These are phyloP conservation scores for Rachicladosporium sp. DNA, from an alignment of 2,329 filamentous ascomycete species.

Conservation along the genomic window DNA sequence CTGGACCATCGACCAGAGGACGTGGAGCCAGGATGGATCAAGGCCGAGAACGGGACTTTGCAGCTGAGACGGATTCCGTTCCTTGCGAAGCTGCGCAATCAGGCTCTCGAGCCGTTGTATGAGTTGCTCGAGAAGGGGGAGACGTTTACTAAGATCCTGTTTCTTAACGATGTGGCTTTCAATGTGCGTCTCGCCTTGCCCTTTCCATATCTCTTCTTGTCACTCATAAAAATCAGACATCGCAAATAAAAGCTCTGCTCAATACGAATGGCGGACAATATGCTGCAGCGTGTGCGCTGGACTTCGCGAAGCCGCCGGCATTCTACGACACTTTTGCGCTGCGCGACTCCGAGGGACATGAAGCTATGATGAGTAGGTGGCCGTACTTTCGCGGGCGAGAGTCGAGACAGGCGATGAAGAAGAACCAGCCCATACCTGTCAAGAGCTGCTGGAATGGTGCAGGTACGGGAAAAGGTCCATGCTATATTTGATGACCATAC, in stretches of 20 bases:
- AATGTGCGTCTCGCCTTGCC: slow-evolving; percentile 29
- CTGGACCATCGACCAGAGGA: slow-evolving; percentile 32
- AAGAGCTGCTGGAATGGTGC: slow-evolving; percentile 54
- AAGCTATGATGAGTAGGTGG: slow-evolving; percentile 43
- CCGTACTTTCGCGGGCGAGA: slow-evolving; percentile 43
- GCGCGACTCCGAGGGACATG: slow-evolving; percentile 40
- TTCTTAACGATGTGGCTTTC: slow-evolving; percentile 53
- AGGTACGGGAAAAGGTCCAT: too few relatives aligned
- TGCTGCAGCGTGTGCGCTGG: slow-evolving; percentile 50
- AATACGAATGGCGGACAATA: slow-evolving; percentile 47
- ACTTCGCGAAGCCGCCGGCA: slow-evolving; percentile 42
- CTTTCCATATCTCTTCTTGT: slow-evolving; percentile 1
- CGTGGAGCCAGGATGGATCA: slow-evolving; percentile 48
- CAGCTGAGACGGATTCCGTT: slow-evolving; percentile 58
- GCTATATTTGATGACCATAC: too few relatives aligned
- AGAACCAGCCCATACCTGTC: slow-evolving; percentile 44
- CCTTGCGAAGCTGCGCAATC: slow-evolving; percentile 52
- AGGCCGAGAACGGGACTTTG: slow-evolving; percentile 39
- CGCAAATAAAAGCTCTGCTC: slow-evolving; percentile 45
- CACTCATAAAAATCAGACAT: slow-evolving; percentile 26
- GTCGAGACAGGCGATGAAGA: slow-evolving; percentile 44
- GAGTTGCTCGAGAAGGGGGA: slow-evolving; percentile 38
- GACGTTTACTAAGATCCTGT: slow-evolving; percentile 48
- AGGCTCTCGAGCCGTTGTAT: slow-evolving; percentile 47
- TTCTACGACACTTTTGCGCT: slow-evolving; percentile 55